These are phyloP conservation scores for Lenwebbia sp. DNA, from an alignment of 345 rosid genomes.

Conservation along the genomic window DNA sequence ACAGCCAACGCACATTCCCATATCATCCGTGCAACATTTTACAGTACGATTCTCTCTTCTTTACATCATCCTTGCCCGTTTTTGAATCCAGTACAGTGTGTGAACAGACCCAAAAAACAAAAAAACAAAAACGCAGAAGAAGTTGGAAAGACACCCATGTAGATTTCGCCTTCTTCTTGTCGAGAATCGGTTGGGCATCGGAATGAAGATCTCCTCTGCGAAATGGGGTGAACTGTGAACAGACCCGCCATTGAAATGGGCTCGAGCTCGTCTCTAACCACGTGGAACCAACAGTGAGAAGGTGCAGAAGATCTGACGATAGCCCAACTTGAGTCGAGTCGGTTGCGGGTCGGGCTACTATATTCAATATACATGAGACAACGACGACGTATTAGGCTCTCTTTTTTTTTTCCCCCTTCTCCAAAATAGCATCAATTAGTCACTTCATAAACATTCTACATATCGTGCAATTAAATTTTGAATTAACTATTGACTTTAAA, in stretches of 20 bases:
- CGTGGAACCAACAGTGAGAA: background rate
- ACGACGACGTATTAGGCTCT: too few species aligned
- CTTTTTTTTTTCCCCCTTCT: background rate
- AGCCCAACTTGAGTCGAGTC: background rate
- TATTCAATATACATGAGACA: too few species aligned
- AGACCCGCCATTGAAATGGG: background rate
- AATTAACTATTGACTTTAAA: background rate
- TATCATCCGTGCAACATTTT: background rate
- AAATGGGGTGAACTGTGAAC: background rate
- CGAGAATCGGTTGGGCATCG: background rate
- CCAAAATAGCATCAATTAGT: background rate
- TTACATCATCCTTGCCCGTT: background rate
- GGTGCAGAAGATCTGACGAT: background rate
- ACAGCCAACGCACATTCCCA: background rate
- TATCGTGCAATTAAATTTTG: background rate
- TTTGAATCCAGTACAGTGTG: background rate
- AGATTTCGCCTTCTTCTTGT: background rate
- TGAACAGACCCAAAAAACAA: background rate
- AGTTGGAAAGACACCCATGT: background rate
- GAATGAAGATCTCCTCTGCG: background rate
- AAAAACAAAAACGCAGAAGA: background rate
- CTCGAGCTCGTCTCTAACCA: background rate
- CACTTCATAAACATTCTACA: background rate
- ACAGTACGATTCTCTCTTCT: background rate
- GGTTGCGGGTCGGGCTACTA: background rate